Evolutionary conservation across 306 rosid genomes (phyloP), one percentile per base, ranked within the genome.

Genomic region (Dalbergia cochinchinensis): DNA sequence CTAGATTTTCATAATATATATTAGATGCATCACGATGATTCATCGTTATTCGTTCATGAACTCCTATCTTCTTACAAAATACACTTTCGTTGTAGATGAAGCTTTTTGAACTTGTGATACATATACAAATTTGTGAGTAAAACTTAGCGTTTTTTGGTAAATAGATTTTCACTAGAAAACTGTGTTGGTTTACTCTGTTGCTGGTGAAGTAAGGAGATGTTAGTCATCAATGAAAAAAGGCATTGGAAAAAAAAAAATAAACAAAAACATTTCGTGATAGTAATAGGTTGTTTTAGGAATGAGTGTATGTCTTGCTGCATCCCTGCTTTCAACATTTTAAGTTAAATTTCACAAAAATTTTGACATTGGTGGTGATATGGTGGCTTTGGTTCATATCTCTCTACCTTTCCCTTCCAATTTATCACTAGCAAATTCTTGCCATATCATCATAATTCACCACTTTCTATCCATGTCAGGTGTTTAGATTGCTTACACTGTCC

Each of bases 311-410:
- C 53, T 31, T 60, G 26, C 34, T 76, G 61, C 53, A 48, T 64
- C 72, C 74, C n/a, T 72, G 51, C 31, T 77, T 78, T 70, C 69
- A 57, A 35, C 34, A 55, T 63, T 66, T 64, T 51, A n/a, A 41
- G 11, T 55, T 18, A 5, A 50, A 18, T 79, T 62, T 61, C 39
- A 78, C 41, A 50, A 61, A 74, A 62, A 5, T 13, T 41, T 62
- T 66, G 13, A 73, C 16, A 14, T 12, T 9, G 48, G 15, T 54
- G 39, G 31, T 42, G 45, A 71, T 64, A 20, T 51, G 15, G 71
- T 81, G 31, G 7, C 37, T 60, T 20, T 13, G 22, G 31, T 42
- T 76, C 16, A 73, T 54, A 50, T 47, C 71, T 47, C 63, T 71
- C 59, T 33, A 45, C 79, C 55, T 8, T 77, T 20, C 37, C 62